Evolutionary conservation across 2,329 filamentous ascomycete species (phyloP), one percentile per base, ranked within the genome.

Genomic region (Ceratocystiopsis sp.): DNA sequence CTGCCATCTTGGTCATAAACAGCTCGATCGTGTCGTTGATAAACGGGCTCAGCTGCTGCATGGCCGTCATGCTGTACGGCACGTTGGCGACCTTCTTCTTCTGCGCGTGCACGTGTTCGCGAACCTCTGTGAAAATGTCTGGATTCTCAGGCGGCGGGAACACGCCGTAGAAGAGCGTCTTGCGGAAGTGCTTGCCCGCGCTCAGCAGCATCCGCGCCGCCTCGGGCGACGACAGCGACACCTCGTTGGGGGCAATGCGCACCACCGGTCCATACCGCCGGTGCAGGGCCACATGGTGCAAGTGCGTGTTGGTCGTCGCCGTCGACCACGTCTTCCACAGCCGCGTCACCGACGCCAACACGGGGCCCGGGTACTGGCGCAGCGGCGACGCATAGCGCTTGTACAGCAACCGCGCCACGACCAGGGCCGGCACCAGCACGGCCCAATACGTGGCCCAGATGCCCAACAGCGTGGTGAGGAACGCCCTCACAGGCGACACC

Each of bases 101-200:
- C 46, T 62, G 60, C 0, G 68, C 67, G 52, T 74, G 70, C n/a
- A 68, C 64, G 8, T 64, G 59, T 55, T 73, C 69, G 42, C 68
- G 59, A 15, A 61, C 65, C 53, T 73, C 69, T 36, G 70, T 73
- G 56, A 73, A 73, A 53, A 73, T 72, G 46, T 73, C 69, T 7
- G 69, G 68, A 56, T 73, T 71, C 55, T 71, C 67, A 0, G 67
- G 64, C 4, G 69, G 69, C 29, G 69, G 69, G 51, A 73, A 73
- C 8, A 73, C 69, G 35, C 54, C 58, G 51, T 71, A 71, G 48
- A 71, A 71, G 45, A 62, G 56, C 3, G 68, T 70, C 59, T 71
- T 71, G 57, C 64, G 61, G 55, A 70, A 70, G 17, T 65, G 60
- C 53, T 68, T 69, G 9, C 68, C 68, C 1, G 67, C 67, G 38